These are phyloP conservation scores for Chaetomium cochliodes DNA, from an alignment of 495 filamentous ascomycete genomes.

Conservation along the genomic window DNA sequence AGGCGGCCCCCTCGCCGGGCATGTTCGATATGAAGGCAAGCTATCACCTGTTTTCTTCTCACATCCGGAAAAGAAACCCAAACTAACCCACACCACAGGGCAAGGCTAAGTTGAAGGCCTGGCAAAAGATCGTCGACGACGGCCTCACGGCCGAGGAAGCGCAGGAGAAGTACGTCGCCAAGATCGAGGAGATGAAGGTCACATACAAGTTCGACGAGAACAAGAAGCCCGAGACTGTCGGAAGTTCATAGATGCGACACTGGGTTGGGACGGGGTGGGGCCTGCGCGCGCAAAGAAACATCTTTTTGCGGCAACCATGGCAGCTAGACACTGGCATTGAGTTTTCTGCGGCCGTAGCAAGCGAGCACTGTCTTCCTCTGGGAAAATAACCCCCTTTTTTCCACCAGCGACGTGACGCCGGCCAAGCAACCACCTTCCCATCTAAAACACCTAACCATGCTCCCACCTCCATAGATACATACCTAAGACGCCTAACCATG, in stretches of 20 bases:
- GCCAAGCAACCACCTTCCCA: not conserved
- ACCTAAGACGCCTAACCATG: no score
- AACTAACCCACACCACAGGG: slow-evolving; percentile 46
- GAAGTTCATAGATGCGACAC: slow-evolving; percentile 25
- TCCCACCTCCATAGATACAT: no score
- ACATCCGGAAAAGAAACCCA: not conserved
- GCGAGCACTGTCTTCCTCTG: slow-evolving; percentile 15
- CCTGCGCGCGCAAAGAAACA: not conserved
- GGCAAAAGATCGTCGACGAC: slow-evolving; percentile 61
- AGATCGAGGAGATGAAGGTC: slow-evolving; percentile 66
- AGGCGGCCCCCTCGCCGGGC: slow-evolving; percentile 44
- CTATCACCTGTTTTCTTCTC: not conserved
- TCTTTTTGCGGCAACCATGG: not conserved
- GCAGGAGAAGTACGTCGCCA: slow-evolving; percentile 71
- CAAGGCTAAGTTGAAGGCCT: slow-evolving; percentile 76
- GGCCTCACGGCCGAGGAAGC: slow-evolving; percentile 59
- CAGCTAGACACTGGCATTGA: not conserved
- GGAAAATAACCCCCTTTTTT: no score
- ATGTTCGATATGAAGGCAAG: slow-evolving; percentile 60
- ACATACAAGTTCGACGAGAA: slow-evolving; percentile 60
- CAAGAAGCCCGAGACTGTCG: slow-evolving; percentile 56
- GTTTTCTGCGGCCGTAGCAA: slow-evolving; percentile 11
- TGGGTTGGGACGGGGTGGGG: not conserved
- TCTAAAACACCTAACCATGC: not conserved
- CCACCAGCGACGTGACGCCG: not conserved